Evolutionary conservation across 176 grass and related monocot genomes (phyloP), one percentile per base, ranked within the genome.

Genomic region (Bolboschoenus planiculmis): DNA sequence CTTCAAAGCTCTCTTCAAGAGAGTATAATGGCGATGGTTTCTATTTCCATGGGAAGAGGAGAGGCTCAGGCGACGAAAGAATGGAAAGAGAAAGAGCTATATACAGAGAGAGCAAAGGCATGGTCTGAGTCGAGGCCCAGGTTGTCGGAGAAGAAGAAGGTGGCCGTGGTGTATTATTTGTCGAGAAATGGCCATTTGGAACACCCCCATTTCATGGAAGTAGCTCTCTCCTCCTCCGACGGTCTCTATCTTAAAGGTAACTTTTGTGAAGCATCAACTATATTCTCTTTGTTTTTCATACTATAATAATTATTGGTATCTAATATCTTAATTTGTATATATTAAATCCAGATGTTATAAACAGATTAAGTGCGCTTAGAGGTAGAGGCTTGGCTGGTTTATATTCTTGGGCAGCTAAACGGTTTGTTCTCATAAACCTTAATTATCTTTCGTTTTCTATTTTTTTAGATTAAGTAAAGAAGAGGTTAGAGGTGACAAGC

Each of bases 201-300:
- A 70, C 95, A 97, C 63, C 95, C 95, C 23, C 95, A 97, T 84
- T 94, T 97, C 87, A 92, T 97, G 90, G 95, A 97, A 76, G 85
- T 92, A 55, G 4, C 78, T 14, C 81, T 91, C 47, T 85, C 92
- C 39, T 88, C 85, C 20, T 61, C 83, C 0, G 85, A 89, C 11
- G 92, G 95, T 23, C 92, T 97, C 85, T 92, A 83, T 89, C 95
- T 97, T 83, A 91, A 87, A 87, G 95, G 95, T 97, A 18, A 33
- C 21, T n/a, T n/a, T 43, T 27, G 4, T 5, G 9, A 51, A 48
- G 4, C 37, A 63, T 4, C 6, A 10, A 58, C 46, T 15, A 43
- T 61, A 50, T 20, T 81, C 13, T 26, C 10, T 39, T 57, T 81
- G 1, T 39, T n/a, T n/a, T 21, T 40, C 23, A 46, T 37, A 13